Base-by-base conservation (phyloP, 495 filamentous ascomycete genomes). In the Talaromyces borbonicus region DNA sequence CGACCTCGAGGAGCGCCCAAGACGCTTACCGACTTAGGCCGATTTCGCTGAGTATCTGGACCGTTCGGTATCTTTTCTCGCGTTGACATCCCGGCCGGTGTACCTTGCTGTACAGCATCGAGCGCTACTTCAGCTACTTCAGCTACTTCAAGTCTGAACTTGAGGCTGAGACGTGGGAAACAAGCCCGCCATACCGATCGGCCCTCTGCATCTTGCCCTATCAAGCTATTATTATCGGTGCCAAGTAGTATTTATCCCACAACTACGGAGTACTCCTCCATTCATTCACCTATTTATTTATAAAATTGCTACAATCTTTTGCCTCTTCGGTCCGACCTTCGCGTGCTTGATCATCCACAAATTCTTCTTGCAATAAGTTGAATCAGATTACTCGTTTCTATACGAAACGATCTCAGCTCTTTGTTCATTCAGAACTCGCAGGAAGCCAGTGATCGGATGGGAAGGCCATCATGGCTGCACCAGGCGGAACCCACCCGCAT, bases 401-500 rank as follows among this genome's bases (percentile, higher is more conserved):
- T n/a, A n/a, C n/a, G n/a, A n/a, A n/a, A n/a, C n/a, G n/a, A n/a
- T n/a, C n/a, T n/a, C n/a, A n/a, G n/a, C n/a, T n/a, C n/a, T n/a
- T n/a, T n/a, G n/a, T 12, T 30, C 27, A 12, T 12, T 6, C 22
- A 23, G 16, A 9, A 41, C 22, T 20, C 20, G 26, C 20, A 41
- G 12, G 12, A 12, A 20, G 38, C 32, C 30, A 24, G 53, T 32
- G 48, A 43, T 64, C 66, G 61, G 48, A 73, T 73, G 69, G 67
- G 63, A 69, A 54, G 49, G 52, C 49, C 53, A 52, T 57, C 57
- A 71, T 71, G 67, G 66, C 69, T 57, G 53, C 66, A 60, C 66
- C 68, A 52, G 67, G 63, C 56, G 66, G 63, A 58, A 60, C 64
- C 57, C 72, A 72, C 54, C 66, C 68, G 57, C 65, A 72, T 53